Percentiles rank a stretch among this genome's conserved stretches.
Evolutionary conservation across 1,284 basidiomycete genomes (phyloP).

Genomic region (Marasmius oreades): DNA sequence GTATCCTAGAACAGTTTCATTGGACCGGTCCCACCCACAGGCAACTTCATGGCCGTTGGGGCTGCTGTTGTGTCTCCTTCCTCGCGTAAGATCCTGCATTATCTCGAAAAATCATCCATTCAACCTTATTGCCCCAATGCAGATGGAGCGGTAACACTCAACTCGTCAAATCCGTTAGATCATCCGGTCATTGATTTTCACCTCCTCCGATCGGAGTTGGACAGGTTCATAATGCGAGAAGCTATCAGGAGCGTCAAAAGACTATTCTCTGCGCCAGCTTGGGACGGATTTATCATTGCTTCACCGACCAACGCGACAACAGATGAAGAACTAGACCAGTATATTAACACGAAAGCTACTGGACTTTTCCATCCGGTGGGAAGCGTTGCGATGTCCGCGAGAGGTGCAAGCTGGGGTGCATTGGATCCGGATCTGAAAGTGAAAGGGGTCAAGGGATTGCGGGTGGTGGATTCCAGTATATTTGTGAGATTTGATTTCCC

Average conservation of each 20-base stretch:
- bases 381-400: constrained; percentile 21
- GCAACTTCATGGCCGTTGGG: constrained; percentile 24
- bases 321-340: constrained; percentile 20
- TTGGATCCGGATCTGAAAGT: constrained; percentile 16
- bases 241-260: constrained; percentile 16
- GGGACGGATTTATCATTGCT: constrained; percentile 17
- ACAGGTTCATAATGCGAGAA: constrained; percentile 18
- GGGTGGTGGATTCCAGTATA: no score
- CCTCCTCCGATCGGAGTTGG: constrained; percentile 16
- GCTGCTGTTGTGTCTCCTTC: constrained; percentile 27
- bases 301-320: constrained; percentile 13
- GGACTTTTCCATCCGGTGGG: constrained; percentile 23
- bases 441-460: constrained; percentile 11
- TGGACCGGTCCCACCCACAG: constrained; percentile 11
- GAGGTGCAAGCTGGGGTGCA: constrained; percentile 10
- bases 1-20: neutral
- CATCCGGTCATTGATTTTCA: constrained; percentile 18
- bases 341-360: constrained; percentile 15
- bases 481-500: neutral
- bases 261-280: constrained; percentile 17
- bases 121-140: no score
- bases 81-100: constrained; percentile 28
- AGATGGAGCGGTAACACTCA: constrained; percentile 18
- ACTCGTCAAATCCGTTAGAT: constrained; percentile 18
- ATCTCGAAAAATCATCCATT: neutral